Base-by-base conservation (phyloP, 1,284 basidiomycete species). In the Cystobasidiaceae sp. region DNA sequence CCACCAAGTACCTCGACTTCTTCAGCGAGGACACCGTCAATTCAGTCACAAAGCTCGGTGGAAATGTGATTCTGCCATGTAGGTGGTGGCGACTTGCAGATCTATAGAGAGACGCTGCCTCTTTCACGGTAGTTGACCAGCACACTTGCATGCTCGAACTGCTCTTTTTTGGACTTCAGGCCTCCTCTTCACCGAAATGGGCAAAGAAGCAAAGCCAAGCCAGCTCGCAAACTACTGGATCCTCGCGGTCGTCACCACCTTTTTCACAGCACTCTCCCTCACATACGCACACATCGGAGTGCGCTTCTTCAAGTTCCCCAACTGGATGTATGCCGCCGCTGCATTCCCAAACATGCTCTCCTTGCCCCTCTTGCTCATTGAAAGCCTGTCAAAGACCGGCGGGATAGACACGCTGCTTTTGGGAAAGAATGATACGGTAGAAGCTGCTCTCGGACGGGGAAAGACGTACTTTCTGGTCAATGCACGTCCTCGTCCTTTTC, bases 111-210 rank as follows among this genome's bases (percentile, higher is more conserved):
- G n/a, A n/a, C n/a, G n/a, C n/a, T n/a, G n/a, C n/a, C n/a, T n/a
- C n/a, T n/a, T n/a, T n/a, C 15, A 46, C 27, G n/a, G 45, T 25
- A 25, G 45, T 25, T 19, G n/a, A 46, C 45, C 21, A 17, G 13
- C 21, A 46, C 45, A 11, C 37, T 39, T 11, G 11, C n/a, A n/a
- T n/a, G 25, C 48, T 32, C 5, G 32, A 21, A 27, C 11, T 25
- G 30, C 15, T 17, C 11, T 27, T 23, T 8, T 4, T 19, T 21
- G 15, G 27, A 13, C 37, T 56, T 11, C 76, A 3, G 72, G 70
- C 27, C 68, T 78, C 17, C 71, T 78, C 9, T 78, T 78, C 68
- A 72, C 72, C 28, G 75, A 78, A 59, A 77, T 78, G 39, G 77
- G 77, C 1, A 75, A 76, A 4, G 61, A 75, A 21, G 73, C 76